Base-by-base conservation (phyloP, 352 stramenopile species). In the Phytophthora citricola region DNA sequence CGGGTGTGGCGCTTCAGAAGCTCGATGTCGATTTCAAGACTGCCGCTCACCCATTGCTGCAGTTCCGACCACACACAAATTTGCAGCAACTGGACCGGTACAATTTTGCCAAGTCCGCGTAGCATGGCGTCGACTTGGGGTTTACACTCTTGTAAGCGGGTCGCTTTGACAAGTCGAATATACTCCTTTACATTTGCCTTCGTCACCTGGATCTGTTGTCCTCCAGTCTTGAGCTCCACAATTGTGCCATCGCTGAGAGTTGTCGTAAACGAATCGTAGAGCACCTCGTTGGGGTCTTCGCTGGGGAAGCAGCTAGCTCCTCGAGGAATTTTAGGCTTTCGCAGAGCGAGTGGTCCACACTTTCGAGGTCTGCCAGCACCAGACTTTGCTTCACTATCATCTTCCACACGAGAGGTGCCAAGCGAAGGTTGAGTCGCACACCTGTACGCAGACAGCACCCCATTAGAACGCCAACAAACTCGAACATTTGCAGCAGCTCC, bases 351-450 rank as follows among this genome's bases (percentile, higher is more conserved):
- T 67, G 59, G 41, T 90, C 83, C 24, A 94, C 75, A 45, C 76
- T 81, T 31, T 91, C 78, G 0, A 94, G 63, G 39, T 94, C 86
- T 4, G 76, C 58, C 7, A 86, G 69, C 12, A 73, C 54, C 3
- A 92, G 61, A n/a, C 66, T 89, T 51, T 94, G 83, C 38, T 91
- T 87, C 29, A 92, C 86, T 3, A 94, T 50, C 72, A 91, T 78
- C 56, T 94, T 94, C 86, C 86, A 94, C 34, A 92, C 76, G 14
- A 92, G 73, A 15, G 86, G 86, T 5, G 86, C 84, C 29, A 94
- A 48, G 20, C 83, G 83, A 40, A 94, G 68, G 27, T 91, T 91
- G 31, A 94, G 63, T 3, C 83, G 76, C 17, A 94, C 86, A 0
- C 86, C 86, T 5, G 86, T 94, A n/a, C 86, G 78, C 2, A 94